Evolutionary conservation across 176 grass and related monocot species (phyloP).

Genomic region (Eleusine indica): DNA sequence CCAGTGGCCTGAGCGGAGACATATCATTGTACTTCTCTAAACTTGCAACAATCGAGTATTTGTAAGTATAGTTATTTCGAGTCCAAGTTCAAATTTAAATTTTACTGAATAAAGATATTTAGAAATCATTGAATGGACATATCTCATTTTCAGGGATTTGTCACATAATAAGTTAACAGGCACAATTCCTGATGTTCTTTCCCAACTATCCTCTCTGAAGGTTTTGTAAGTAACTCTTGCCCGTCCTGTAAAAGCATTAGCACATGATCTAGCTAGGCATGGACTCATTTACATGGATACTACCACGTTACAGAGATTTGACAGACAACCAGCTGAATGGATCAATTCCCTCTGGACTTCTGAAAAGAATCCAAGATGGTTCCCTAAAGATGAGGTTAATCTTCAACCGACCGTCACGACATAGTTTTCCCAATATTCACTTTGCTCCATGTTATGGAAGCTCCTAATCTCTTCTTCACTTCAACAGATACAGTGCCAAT

Average conservation of each 20-base stretch:
- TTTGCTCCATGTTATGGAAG: background rate
- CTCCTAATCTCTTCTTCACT: background rate
- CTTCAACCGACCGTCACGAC: background rate
- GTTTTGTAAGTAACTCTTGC: conserved; percentile 49
- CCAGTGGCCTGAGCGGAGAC: conserved; percentile 43
- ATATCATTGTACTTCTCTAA: conserved; percentile 53
- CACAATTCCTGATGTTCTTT: conserved; percentile 55
- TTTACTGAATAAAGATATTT: too few relatives aligned
- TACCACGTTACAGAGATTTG: conserved; percentile 58
- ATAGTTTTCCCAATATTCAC: background rate
- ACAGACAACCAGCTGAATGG: conserved; percentile 50
- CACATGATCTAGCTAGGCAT: background rate
- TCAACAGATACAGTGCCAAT: conserved; percentile 53
- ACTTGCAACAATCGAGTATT: conserved; percentile 36
- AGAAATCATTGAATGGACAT: too few relatives aligned
- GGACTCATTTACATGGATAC: background rate
- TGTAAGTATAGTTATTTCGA: conserved; percentile 31
- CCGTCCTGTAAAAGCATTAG: background rate
- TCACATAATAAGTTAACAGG: conserved; percentile 68
- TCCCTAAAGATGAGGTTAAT: conserved; percentile 49
- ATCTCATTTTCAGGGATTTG: conserved; percentile 51
- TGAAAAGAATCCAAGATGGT: conserved; percentile 49
- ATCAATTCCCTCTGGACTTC: conserved; percentile 47
- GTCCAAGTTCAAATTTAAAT: background rate
- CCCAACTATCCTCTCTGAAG: conserved; percentile 38